phyloP scores from a whole-genome alignment of 768 basidiomycete species.

The Pleurotus platypus region DNA sequence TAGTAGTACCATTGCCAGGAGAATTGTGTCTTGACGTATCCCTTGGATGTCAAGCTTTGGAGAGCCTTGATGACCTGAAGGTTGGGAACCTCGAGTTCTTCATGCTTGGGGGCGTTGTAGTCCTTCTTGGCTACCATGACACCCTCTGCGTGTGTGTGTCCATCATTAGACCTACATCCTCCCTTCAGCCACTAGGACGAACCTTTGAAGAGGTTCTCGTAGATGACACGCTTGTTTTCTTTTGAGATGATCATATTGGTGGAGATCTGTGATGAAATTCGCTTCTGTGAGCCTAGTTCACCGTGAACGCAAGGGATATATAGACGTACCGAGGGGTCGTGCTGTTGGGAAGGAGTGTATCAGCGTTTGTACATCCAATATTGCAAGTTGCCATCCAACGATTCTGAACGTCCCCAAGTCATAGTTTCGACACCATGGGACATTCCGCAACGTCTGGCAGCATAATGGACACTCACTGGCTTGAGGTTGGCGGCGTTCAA shows the following conservation, averaged over 20 bases:
- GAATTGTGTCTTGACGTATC: conserved; percentile 98
- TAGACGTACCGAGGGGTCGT: background rate
- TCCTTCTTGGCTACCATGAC: conserved; percentile 99
- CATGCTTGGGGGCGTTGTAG: conserved; percentile 95
- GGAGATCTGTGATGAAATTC: conserved; percentile 14
- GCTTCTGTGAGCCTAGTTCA: background rate
- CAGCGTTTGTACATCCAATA: conserved; percentile 3
- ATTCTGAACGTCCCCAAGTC: background rate
- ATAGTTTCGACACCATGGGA: background rate
- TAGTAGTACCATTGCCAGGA: conserved; percentile 99
- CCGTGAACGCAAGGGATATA: background rate
- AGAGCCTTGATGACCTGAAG: conserved; percentile 70
- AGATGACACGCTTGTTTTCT: conserved; percentile 91
- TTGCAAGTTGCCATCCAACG: background rate
- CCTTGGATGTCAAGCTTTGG: conserved; percentile 67
- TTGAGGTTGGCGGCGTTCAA: conserved; percentile 4
- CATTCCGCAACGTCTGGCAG: background rate
- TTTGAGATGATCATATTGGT: conserved; percentile 95
- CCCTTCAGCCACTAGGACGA: conserved; percentile 20
- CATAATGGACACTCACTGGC: conserved; percentile 1
- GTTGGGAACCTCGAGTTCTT: conserved; percentile 76
- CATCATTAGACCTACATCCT: background rate
- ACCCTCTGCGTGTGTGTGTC: conserved; percentile 61
- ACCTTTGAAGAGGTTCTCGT: conserved; percentile 99
- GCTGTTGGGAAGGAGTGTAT: background rate